phyloP scores from a whole-genome alignment of 2,329 filamentous ascomycete species.

The Arthroderma uncinatum region DNA sequence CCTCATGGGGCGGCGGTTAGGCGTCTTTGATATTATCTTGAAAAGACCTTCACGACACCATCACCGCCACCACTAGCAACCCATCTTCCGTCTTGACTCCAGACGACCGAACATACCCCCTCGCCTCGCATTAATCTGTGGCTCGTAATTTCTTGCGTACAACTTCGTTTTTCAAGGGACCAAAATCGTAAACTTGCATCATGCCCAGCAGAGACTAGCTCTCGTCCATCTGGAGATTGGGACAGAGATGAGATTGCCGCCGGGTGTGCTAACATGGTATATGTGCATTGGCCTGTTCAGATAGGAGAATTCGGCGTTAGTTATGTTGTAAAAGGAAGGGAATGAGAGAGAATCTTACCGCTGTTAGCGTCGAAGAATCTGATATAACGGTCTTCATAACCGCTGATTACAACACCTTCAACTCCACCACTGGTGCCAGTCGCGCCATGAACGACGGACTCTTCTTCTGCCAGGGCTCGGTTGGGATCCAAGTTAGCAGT shows the following conservation, averaged over 20 bases:
- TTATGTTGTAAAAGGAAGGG: conserved; percentile 14
- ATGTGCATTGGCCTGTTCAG: conserved; percentile 82
- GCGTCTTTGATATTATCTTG: conserved; percentile 23
- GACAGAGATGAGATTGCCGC: conserved; percentile 85
- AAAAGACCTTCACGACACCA: conserved; percentile 86
- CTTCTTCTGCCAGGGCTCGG: conserved; percentile 55
- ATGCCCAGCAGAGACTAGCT: conserved; percentile 91
- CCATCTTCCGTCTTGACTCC: conserved; percentile 90
- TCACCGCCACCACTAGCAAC: conserved; percentile 92
- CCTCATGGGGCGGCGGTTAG: neutral
- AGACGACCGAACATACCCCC: conserved; percentile 85
- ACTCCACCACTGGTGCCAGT: conserved; percentile 73
- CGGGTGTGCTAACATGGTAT: conserved; percentile 95
- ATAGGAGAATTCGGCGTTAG: neutral
- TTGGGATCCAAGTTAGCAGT: conserved; percentile 50
- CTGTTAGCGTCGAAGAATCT: conserved; percentile 98
- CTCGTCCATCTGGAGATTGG: conserved; percentile 81
- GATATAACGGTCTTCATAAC: conserved; percentile 92
- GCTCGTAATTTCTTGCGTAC: conserved; percentile 87
- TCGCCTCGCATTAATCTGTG: conserved; percentile 93
- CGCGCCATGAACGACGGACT: conserved; percentile 62
- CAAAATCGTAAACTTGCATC: conserved; percentile 94
- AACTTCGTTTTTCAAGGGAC: conserved; percentile 89
- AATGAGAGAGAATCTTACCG: conserved; percentile 51
- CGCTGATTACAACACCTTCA: conserved; percentile 88